phyloP scores from a whole-genome alignment of 768 basidiomycete species.

The Clitopilus hobsonii region DNA sequence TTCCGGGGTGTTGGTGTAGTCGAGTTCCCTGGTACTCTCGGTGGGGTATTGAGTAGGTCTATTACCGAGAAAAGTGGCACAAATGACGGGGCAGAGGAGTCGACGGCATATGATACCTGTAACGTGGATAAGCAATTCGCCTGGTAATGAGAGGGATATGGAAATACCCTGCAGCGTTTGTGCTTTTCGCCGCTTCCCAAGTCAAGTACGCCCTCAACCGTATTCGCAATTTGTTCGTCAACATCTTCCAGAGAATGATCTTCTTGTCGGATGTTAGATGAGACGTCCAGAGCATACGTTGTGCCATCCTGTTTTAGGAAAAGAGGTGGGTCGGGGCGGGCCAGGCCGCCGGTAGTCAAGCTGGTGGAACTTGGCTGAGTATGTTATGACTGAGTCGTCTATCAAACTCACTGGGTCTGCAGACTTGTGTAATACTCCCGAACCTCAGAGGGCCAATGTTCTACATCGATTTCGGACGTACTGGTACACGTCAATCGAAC shows the following conservation, averaged over 20 bases:
- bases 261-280: constrained; percentile 43
- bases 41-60: constrained; percentile 29
- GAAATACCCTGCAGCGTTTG: constrained; percentile 48
- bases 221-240: constrained; percentile 12
- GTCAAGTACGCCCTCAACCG: constrained; percentile 48
- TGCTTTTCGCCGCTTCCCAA: constrained; percentile 49
- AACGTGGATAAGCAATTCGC: constrained; percentile 1
- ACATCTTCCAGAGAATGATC: constrained; percentile 15
- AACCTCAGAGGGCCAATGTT: not conserved
- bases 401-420: constrained; percentile 28
- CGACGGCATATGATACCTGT: constrained; percentile 43
- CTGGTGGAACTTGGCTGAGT: constrained; percentile 19
- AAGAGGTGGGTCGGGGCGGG: constrained; percentile 46
- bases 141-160: not conserved
- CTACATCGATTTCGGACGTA: not conserved
- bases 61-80: constrained; percentile 26
- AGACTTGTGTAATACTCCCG: not conserved
- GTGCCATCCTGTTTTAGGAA: constrained; percentile 28
- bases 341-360: constrained; percentile 20
- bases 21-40: too few species aligned
- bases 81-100: constrained; percentile 38
- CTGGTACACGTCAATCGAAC: not conserved
- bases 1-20: not conserved
- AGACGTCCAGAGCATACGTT: constrained; percentile 43
- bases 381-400: constrained; percentile 27